Evolutionary conservation across 2,329 filamentous ascomycete genomes (phyloP).

Genomic region (Cercospora sojina): DNA sequence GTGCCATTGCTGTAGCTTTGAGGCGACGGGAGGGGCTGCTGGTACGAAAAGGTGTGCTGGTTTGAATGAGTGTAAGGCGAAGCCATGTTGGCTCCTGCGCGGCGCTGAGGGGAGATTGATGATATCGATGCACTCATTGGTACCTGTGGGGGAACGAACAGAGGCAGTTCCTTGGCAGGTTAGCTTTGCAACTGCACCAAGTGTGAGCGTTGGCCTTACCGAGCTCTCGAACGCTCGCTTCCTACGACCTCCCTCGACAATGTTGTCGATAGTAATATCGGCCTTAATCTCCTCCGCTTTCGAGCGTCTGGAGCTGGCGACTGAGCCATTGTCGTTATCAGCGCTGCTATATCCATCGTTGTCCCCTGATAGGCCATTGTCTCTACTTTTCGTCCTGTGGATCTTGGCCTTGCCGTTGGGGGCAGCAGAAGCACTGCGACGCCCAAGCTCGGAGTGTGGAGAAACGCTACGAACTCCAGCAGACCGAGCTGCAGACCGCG

Average conservation of each 20-base stretch:
- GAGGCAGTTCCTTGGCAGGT: constrained; percentile 75
- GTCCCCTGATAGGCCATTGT: constrained; percentile 55
- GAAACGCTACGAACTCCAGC: constrained; percentile 78
- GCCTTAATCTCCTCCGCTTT: constrained; percentile 87
- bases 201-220: constrained; percentile 60
- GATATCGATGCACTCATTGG: constrained; percentile 93
- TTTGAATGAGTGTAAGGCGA: constrained; percentile 73
- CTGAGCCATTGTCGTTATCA: constrained; percentile 74
- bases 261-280: constrained; percentile 97
- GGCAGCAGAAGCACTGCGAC: constrained; percentile 76
- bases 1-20: constrained; percentile 60
- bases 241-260: constrained; percentile 91
- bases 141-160: constrained; percentile 93
- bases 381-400: constrained; percentile 53
- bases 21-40: constrained; percentile 77
- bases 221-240: constrained; percentile 95
- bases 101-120: constrained; percentile 89
- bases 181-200: constrained; percentile 12
- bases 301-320: constrained; percentile 67
- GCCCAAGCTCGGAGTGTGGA: constrained; percentile 64
- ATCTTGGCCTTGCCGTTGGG: constrained; percentile 57
- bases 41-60: constrained; percentile 77
- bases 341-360: constrained; percentile 82
- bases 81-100: constrained; percentile 68
- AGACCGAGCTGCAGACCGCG: constrained; percentile 67